Evolutionary conservation across 192 early-diverging fungal genomes (phyloP), one percentile per base, ranked within the genome.

Genomic region (Backusella tuberculispora): DNA sequence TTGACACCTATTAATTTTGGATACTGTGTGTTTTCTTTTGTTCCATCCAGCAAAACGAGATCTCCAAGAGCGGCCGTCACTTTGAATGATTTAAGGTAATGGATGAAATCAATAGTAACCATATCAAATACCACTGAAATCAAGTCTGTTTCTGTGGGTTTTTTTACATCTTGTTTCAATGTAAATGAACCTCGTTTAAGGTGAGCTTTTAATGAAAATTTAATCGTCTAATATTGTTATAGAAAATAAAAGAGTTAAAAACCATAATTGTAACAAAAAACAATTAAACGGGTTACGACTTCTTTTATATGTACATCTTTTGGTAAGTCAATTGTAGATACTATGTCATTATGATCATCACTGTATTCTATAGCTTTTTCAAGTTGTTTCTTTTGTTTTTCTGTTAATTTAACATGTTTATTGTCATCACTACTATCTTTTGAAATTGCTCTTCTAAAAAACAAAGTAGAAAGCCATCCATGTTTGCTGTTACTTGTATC

Each of bases 321-420:
- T 2, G 89, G 89, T 14, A 92, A 75, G 42, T 90, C 89, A 4
- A 89, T 69, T 21, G 85, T 72, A 1, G 71, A 79, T 1, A 83
- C 79, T 26, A 90, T 74, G 0, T 87, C 83, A 0, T 89, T 80
- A 2, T 88, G 73, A 1, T 88, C 82, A 66, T 93, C 92, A 77
- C 93, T 87, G 74, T 87, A 94, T 70, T 94, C 93, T 66, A 95
- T 95, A 5, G 91, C 90, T 4, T 93, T 90, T 79, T 90, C 92
- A 26, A 95, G 80, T 76, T 93, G 86, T 66, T 91, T 87, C 50
- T 91, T 87, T 71, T 95, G 91, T 63, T 90, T 86, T 63, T 92
- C 91, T 21, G 89, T 88, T 26, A 94, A 26, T 13, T 70, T 76
- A 67, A 83, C 19, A 15, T 50, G 53, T 6, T 15, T n/a, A n/a